A percentile compares a stretch with the other conserved stretches of the same genome.
Conservation (phyloP, 257 asterid species). For the Solanum habrochaites region DNA sequence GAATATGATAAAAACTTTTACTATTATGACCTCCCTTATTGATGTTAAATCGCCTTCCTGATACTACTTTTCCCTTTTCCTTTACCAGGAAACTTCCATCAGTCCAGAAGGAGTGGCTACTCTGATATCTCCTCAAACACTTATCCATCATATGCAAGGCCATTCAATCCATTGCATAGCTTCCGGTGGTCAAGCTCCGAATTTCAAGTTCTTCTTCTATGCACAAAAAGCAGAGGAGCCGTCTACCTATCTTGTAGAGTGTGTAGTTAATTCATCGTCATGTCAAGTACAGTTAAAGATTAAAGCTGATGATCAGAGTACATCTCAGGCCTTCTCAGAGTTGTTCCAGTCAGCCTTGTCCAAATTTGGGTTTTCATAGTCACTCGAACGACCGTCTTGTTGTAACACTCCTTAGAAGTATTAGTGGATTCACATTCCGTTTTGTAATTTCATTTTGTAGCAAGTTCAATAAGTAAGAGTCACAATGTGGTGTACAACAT, state of each 20-base stretch:
- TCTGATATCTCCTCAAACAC: constrained; percentile 63
- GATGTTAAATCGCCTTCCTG: not conserved
- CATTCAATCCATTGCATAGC: constrained; percentile 85
- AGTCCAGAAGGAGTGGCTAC: constrained; percentile 78
- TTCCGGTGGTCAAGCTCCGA: constrained; percentile 95
- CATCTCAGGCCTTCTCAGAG: constrained; percentile 58
- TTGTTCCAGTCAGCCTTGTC: constrained; percentile 70
- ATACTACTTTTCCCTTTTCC: not conserved
- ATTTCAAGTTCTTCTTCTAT: constrained; percentile 84
- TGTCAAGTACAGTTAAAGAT: constrained; percentile 76
- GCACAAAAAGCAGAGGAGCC: constrained; percentile 66
- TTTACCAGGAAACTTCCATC: constrained; percentile 56
- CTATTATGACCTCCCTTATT: not conserved
- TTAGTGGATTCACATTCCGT: not conserved
- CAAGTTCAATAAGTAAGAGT: not conserved
- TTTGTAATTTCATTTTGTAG: not conserved
- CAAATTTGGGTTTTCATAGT: constrained; percentile 39
- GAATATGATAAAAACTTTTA: not conserved
- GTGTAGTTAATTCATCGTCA: constrained; percentile 65
- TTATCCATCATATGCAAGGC: constrained; percentile 72
- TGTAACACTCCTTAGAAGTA: not conserved
- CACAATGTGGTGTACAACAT: not conserved
- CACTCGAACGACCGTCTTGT: not conserved
- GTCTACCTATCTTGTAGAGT: constrained; percentile 67
- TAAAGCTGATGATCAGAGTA: constrained; percentile 82